Evolutionary conservation across 257 asterid genomes (phyloP), one percentile per base, ranked within the genome.

Genomic region (Nyctanthes arbortristis): DNA sequence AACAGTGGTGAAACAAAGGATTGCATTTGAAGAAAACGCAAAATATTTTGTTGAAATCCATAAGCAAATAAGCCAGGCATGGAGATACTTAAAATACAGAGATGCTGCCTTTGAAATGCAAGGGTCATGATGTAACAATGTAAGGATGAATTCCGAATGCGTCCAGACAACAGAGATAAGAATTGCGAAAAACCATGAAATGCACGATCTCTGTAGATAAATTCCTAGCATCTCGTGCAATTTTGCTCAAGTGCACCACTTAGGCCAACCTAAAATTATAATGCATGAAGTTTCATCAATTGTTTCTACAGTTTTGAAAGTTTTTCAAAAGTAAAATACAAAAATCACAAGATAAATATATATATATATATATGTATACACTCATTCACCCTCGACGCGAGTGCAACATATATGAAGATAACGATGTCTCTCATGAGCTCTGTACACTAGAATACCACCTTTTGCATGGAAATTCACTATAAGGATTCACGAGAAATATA

Each of bases 191-290:
- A 78, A 12, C 43, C 73, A 22, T 14, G 90, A 75, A 43, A 80
- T 61, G 73, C 87, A 82, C 4, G 87, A 77, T 57, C 85, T 66
- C 28, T 84, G 90, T 3, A 84, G 77, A 45, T 84, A 73, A 18
- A 82, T 67, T 1, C 90, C 90, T 57, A 84, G 4, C 79, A 61
- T 67, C 14, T 67, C 54, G 18, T 79, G 78, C 57, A 56, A 10
- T 56, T 66, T 75, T 36, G 90, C 90, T 84, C 90, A 14, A 84
- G 82, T 8, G 87, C 87, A 39, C 90, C 87, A 52, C 90, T 80
- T 24, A 78, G 67, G 45, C 90, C 90, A 36, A 82, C 69, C 90
- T 85, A 59, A 2, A 22, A 31, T 14, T 10, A n/a, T n/a, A n/a
- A 11, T 62, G 65, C n/a, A n/a, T n/a, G n/a, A n/a, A n/a, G n/a